These are phyloP conservation scores for Colletotrichum nymphaeae DNA, from an alignment of 2,329 filamentous ascomycete genomes.

Conservation along the genomic window DNA sequence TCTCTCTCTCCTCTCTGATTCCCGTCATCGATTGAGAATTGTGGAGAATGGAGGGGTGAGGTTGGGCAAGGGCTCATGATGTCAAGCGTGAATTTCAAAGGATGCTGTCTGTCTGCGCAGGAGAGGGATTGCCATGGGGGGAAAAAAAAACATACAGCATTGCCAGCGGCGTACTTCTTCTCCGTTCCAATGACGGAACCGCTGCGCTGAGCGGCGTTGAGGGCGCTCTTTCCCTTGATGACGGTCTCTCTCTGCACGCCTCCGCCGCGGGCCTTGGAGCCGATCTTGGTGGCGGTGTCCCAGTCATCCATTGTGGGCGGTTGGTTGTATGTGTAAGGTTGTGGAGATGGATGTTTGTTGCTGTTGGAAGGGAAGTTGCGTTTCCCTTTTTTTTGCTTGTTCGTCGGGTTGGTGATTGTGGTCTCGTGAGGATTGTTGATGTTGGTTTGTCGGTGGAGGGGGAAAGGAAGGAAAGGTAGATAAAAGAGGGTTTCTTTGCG, in stretches of 20 bases:
- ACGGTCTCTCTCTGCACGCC: conserved; percentile 82
- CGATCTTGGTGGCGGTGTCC: conserved; percentile 93
- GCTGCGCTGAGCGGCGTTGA: conserved; percentile 90
- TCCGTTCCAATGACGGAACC: conserved; percentile 85
- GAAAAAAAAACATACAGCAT: conserved; percentile 71
- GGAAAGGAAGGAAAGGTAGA: conserved; percentile 7
- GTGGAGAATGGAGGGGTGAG: conserved; percentile 28
- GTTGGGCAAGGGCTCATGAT: conserved; percentile 12
- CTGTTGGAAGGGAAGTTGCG: too few relatives aligned
- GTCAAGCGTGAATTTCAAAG: conserved; percentile 13
- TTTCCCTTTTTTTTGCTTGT: too few relatives aligned
- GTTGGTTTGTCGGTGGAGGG: not conserved
- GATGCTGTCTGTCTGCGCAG: not conserved
- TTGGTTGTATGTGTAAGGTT: conserved; percentile 32
- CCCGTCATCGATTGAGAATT: not conserved
- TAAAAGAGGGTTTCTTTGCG: conserved; percentile 20
- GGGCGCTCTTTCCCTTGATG: conserved; percentile 81
- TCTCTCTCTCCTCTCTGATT: not conserved
- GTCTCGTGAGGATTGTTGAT: not conserved
- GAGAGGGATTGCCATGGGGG: not conserved
- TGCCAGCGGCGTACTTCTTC: conserved; percentile 87
- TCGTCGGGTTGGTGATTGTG: not conserved
- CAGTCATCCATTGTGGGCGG: conserved; percentile 79
- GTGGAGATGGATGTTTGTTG: not conserved
- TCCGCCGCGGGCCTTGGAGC: conserved; percentile 81